Evolutionary conservation across 768 basidiomycete species (phyloP), one percentile per base, ranked within the genome.

Genomic region (Panaeolus cyanescens): DNA sequence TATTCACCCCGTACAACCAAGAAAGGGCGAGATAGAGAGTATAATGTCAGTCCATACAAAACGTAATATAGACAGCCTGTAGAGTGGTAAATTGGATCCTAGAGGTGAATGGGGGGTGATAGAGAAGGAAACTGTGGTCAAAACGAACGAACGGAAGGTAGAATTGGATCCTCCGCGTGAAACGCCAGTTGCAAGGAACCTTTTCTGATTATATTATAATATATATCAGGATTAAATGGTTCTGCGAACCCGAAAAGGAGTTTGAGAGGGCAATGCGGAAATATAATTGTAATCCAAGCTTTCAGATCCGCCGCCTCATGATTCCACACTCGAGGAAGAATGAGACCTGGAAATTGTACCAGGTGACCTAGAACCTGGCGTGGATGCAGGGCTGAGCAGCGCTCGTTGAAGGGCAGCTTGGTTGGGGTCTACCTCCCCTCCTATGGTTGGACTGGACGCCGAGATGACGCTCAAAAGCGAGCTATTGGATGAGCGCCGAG

Each of bases 401-500:
- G 45, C 45, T 66, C 32, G 67, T 55, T 55, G 64, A 55, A 25
- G 64, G 50, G 39, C 19, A 20, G 39, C 39, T 3, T 42, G 39
- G 19, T 42, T 42, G 19, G 39, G 19, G 2, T 50, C 45, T 20
- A 28, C 10, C 4, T 50, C 45, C 3, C 25, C 25, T 9, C 45
- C 45, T 28, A 54, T 54, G 25, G 67, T 65, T 34, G 65, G 59
- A 36, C 61, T 66, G 56, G 61, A 59, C 33, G 81, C 79, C 15
- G 81, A 78, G 4, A 80, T 67, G 32, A 78, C 56, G 59, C 72
- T 76, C 63, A 80, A 70, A 31, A 81, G 77, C 8, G 79, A 78
- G 36, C 74, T 74, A 1, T 81, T 79, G 1, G 83, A 80, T 1
- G 85, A 85, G 30, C 85, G 79, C 2, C 88, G 85, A 1, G 85